A percentile compares a stretch with the other conserved stretches of the same genome.
phyloP scores from a whole-genome alignment of 495 filamentous ascomycete species.

The Penicillium parvum region DNA sequence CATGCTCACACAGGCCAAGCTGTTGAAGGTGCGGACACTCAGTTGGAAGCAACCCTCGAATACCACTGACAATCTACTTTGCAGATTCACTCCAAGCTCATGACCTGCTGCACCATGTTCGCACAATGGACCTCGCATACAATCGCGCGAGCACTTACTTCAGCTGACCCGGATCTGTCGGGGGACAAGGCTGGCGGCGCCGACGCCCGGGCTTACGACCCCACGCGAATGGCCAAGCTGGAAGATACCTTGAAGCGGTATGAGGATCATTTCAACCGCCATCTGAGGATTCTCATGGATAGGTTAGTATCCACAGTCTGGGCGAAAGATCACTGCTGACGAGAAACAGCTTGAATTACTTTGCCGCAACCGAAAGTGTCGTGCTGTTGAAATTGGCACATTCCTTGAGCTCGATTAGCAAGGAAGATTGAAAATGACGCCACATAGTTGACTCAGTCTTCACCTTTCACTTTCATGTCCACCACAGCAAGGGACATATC shows the following conservation, averaged over 20 bases:
- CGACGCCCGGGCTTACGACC: conserved; percentile 49
- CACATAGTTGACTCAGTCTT: too few species aligned
- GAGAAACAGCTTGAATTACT: conserved; percentile 68
- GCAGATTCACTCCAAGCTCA: conserved; percentile 92
- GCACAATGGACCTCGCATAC: conserved; percentile 73
- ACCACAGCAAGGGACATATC: background rate
- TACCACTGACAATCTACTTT: conserved; percentile 13
- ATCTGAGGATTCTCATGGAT: conserved; percentile 87
- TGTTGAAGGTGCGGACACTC: conserved; percentile 83
- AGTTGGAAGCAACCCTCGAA: too few species aligned
- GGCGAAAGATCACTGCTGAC: conserved; percentile 4
- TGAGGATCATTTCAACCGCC: conserved; percentile 85
- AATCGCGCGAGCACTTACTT: conserved; percentile 72
- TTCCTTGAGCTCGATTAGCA: conserved; percentile 42
- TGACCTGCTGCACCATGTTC: conserved; percentile 89
- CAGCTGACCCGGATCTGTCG: conserved; percentile 68
- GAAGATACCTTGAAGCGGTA: conserved; percentile 81
- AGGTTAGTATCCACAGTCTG: too few species aligned
- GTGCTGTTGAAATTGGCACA: conserved; percentile 76
- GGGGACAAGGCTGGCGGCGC: conserved; percentile 34
- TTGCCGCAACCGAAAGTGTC: conserved; percentile 95
- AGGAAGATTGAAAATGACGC: conserved; percentile 31
- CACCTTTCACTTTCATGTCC: background rate
- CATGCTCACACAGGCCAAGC: conserved; percentile 94
- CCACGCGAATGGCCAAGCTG: conserved; percentile 67